phyloP scores from a whole-genome alignment of 257 asterid genomes.

The Solanum sejunctum region DNA sequence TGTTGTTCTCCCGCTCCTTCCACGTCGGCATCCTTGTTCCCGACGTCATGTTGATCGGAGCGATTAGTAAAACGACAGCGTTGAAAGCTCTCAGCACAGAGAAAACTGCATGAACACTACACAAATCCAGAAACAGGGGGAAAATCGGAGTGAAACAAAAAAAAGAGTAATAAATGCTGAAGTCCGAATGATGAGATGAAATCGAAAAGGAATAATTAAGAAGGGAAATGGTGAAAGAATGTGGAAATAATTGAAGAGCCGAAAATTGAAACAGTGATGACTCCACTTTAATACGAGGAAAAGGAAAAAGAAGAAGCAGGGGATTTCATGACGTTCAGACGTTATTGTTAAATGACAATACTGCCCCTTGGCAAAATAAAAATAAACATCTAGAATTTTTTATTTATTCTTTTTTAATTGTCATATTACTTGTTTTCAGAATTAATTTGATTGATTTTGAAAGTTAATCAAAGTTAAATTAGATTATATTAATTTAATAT shows the following conservation, averaged over 20 bases:
- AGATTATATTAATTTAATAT: no score
- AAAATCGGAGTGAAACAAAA: background rate
- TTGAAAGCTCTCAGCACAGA: background rate
- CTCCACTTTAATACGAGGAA: background rate
- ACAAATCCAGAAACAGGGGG: background rate
- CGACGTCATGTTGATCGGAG: slow-evolving; percentile 16
- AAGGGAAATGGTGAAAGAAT: background rate
- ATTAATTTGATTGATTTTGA: no score
- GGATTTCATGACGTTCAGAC: background rate
- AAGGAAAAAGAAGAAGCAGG: background rate
- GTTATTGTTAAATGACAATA: background rate
- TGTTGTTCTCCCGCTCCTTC: slow-evolving; percentile 81
- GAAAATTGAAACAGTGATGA: background rate
- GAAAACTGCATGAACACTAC: background rate
- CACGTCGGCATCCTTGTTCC: slow-evolving; percentile 60
- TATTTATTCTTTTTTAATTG: no score
- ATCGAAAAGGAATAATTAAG: background rate
- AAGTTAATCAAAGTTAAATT: no score
- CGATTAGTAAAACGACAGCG: background rate
- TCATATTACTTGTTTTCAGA: no score
- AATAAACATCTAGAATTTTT: no score
- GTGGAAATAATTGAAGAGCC: background rate
- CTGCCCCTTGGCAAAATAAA: background rate
- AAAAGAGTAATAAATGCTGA: background rate
- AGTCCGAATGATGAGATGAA: background rate